Evolutionary conservation across 805 yeast species (phyloP).

Genomic region (Candida loeiensis): DNA sequence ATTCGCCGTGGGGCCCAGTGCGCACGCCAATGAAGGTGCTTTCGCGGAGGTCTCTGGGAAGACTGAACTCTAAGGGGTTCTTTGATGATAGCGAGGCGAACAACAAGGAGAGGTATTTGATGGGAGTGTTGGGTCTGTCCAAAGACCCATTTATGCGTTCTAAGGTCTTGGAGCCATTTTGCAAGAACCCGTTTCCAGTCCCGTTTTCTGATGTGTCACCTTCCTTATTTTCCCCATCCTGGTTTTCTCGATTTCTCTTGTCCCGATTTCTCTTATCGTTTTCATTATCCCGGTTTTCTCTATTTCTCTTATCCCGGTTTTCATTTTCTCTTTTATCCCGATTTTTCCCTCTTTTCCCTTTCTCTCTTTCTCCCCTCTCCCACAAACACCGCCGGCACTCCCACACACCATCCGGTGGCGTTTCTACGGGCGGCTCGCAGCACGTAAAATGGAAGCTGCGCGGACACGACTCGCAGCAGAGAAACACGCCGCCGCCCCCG

Average conservation of each 20-base stretch:
- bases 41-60: conserved; percentile 70
- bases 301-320: neutral
- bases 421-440: conserved; percentile 84
- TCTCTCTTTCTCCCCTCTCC: neutral
- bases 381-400: conserved; percentile 69
- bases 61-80: conserved; percentile 36
- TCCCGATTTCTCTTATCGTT: neutral
- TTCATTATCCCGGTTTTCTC: neutral
- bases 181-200: too few species aligned
- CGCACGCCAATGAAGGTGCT: conserved; percentile 64
- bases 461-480: conserved; percentile 94
- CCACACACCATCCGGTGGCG: conserved; percentile 88
- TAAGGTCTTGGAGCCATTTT: neutral
- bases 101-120: neutral
- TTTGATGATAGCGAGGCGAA: conserved; percentile 10
- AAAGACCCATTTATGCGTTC: neutral
- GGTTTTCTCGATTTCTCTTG: neutral
- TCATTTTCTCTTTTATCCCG: neutral
- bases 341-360: conserved; percentile 26
- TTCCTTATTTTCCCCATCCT: neutral
- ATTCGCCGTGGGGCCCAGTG: conserved; percentile 68
- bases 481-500: conserved; percentile 81
- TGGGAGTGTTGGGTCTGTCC: neutral
- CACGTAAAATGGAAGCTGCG: conserved; percentile 88
- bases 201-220: too few species aligned